phyloP scores from a whole-genome alignment of 805 yeast species.

The Candida awuae region DNA sequence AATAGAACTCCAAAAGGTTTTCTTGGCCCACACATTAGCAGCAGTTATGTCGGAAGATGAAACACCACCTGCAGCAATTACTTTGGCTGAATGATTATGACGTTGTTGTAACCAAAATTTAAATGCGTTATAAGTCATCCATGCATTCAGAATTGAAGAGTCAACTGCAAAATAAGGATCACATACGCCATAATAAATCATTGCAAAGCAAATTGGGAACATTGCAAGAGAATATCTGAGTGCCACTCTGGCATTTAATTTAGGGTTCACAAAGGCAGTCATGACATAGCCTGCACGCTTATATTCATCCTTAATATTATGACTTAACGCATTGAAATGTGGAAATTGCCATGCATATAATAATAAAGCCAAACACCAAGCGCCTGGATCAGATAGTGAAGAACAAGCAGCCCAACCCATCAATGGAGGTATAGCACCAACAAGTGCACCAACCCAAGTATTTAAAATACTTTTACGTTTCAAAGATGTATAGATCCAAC shows the following conservation, averaged over 20 bases:
- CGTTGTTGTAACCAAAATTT: conserved; percentile 83
- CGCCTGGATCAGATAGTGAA: conserved; percentile 75
- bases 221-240: conserved; percentile 81
- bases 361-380: conserved; percentile 87
- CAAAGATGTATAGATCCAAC: conserved; percentile 86
- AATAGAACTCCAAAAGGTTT: conserved; percentile 89
- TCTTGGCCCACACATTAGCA: conserved; percentile 69
- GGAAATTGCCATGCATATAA: conserved; percentile 98
- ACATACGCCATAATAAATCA: conserved; percentile 70
- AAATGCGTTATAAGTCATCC: conserved; percentile 75
- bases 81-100: conserved; percentile 40
- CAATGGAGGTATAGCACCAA: conserved; percentile 95
- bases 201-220: conserved; percentile 88
- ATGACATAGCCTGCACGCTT: conserved; percentile 93
- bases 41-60: conserved; percentile 50
- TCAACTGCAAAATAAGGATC: conserved; percentile 79
- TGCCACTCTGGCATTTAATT: conserved; percentile 87
- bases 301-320: conserved; percentile 81
- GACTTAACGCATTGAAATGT: conserved; percentile 88
- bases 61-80: conserved; percentile 28
- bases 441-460: conserved; percentile 99
- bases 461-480: conserved; percentile 79
- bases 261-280: conserved; percentile 92
- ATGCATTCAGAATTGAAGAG: conserved; percentile 71
- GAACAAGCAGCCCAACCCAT: conserved; percentile 99